A percentile compares a stretch with the other conserved stretches of the same genome.
These are phyloP conservation scores for Termitomyces sp. DNA, from an alignment of 768 basidiomycete species.

Conservation along the genomic window DNA sequence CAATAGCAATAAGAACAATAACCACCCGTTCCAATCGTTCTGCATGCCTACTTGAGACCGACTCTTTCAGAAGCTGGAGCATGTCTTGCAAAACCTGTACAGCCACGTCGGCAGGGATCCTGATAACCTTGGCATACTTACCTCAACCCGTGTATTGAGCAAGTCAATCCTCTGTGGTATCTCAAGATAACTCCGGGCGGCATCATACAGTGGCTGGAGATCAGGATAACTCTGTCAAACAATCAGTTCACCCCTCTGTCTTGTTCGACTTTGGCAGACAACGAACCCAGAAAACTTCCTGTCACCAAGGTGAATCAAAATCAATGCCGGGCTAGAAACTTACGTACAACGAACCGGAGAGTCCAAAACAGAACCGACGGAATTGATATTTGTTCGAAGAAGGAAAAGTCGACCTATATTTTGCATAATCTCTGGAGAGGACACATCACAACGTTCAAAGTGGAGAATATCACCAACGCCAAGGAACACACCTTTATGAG, in stretches of 20 bases:
- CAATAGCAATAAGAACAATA: slow-evolving; percentile 84
- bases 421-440: slow-evolving; percentile 81
- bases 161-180: slow-evolving; percentile 91
- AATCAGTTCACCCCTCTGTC: background rate
- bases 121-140: slow-evolving; percentile 22
- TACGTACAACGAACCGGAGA: slow-evolving; percentile 53
- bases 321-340: background rate
- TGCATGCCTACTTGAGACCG: slow-evolving; percentile 84
- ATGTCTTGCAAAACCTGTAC: slow-evolving; percentile 90
- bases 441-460: slow-evolving; percentile 2
- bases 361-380: slow-evolving; percentile 94
- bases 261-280: background rate
- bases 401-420: slow-evolving; percentile 95
- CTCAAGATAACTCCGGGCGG: slow-evolving; percentile 90
- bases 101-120: slow-evolving; percentile 1
- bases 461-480: slow-evolving; percentile 7
- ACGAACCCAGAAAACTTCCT: slow-evolving; percentile 94
- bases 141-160: slow-evolving; percentile 91
- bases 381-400: slow-evolving; percentile 88
- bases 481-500: slow-evolving; percentile 56
- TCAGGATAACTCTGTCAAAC: slow-evolving; percentile 78
- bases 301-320: background rate
- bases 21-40: slow-evolving; percentile 92
- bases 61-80: slow-evolving; percentile 92
- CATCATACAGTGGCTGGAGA: slow-evolving; percentile 91